Percentiles rank a stretch among this genome's conserved stretches.
Conservation (phyloP, 108 stramenopile species). For the Cyclostephanos invisitatus region DNA sequence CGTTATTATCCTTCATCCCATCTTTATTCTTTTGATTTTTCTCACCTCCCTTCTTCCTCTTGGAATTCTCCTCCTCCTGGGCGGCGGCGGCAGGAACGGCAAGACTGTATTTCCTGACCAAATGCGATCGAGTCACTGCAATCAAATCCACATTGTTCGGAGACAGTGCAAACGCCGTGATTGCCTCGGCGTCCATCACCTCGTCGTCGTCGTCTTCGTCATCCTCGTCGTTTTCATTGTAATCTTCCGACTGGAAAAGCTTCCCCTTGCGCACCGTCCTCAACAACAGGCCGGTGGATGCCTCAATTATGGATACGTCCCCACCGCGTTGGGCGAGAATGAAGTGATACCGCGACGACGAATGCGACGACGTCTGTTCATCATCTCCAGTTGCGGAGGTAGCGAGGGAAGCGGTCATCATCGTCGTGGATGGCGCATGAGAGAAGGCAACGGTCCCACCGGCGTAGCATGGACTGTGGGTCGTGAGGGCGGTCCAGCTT, state of each 20-base stretch:
- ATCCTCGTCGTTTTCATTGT: conserved; percentile 13
- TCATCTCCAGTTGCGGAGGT: conserved; percentile 3
- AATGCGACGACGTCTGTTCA: background rate
- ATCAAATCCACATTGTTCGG: conserved; percentile 64
- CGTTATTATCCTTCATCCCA: background rate
- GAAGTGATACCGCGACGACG: conserved; percentile 36
- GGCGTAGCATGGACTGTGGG: conserved; percentile 80
- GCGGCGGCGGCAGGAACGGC: conserved; percentile 22
- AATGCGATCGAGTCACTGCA: conserved; percentile 65
- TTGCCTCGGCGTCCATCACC: conserved; percentile 73
- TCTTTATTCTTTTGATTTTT: background rate
- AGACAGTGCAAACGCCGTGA: conserved; percentile 73
- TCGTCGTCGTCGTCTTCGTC: conserved; percentile 72
- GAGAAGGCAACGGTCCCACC: conserved; percentile 72
- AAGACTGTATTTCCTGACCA: conserved; percentile 68
- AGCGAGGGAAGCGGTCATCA: conserved; percentile 1
- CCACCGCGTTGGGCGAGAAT: conserved; percentile 77
- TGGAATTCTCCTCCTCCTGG: conserved; percentile 6
- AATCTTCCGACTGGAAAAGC: conserved; percentile 33
- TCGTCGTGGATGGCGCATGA: conserved; percentile 21
- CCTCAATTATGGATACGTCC: conserved; percentile 80
- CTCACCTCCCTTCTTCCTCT: conserved; percentile 8
- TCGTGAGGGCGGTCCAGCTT: conserved; percentile 70
- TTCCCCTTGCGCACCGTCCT: conserved; percentile 48
- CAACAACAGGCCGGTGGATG: conserved; percentile 53